Percentiles rank a stretch among this genome's conserved stretches.
Evolutionary conservation across 1,139 yeast genomes (phyloP).

Genomic region (Geotrichum australiense): DNA sequence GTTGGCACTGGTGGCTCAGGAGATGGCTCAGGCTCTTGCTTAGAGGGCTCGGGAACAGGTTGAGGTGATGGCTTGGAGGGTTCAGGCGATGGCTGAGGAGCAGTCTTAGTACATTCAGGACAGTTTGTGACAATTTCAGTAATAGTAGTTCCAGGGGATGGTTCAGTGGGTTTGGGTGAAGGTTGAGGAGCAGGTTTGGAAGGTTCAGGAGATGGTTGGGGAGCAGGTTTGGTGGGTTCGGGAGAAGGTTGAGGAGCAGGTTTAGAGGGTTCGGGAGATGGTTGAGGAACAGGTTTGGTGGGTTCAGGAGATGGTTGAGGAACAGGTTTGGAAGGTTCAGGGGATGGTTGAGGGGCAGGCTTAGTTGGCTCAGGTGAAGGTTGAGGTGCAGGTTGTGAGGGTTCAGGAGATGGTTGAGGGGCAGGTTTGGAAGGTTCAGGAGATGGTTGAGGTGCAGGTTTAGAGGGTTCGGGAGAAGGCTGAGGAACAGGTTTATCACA

Average conservation of each 20-base stretch:
- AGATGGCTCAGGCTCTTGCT: not conserved
- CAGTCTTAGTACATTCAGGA: not conserved
- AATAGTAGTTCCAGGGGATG: not conserved
- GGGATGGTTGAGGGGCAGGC: not conserved
- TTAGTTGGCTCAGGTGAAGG: slow-evolving; percentile 1
- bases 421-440: not conserved
- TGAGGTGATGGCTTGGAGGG: not conserved
- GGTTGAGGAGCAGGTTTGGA: too few species aligned
- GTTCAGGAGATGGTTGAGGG: not conserved
- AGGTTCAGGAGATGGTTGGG: too few species aligned
- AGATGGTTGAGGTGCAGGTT: not conserved
- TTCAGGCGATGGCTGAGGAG: not conserved
- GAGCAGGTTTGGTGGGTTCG: too few species aligned
- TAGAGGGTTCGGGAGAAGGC: not conserved
- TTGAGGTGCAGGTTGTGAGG: not conserved
- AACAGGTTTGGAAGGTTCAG: not conserved
- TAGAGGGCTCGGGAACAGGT: not conserved
- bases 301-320: not conserved
- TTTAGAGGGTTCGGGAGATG: not conserved
- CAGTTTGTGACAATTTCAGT: slow-evolving; percentile 1
- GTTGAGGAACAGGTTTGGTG: slow-evolving; percentile 1
- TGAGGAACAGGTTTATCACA: not conserved
- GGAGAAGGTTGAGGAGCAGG: not conserved
- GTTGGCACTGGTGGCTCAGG: not conserved
- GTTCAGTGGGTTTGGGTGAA: not conserved